Evolutionary conservation across 1,139 yeast species (phyloP), one percentile per base, ranked within the genome.

Genomic region (Pichia sp.): DNA sequence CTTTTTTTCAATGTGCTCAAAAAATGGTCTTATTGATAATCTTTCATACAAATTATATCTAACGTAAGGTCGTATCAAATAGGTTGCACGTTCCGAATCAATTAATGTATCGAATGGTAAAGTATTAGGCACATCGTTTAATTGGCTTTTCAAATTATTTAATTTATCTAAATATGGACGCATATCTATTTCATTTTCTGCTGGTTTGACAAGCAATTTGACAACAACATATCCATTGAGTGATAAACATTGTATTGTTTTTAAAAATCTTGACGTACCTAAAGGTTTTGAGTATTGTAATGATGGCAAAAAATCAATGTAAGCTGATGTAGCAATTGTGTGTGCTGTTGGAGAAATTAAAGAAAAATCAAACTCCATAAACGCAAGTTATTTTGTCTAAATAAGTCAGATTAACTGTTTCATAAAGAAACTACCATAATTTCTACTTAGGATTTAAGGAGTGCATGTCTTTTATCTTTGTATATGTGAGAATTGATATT

Each of bases 21-120:
- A 70, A 64, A 90, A 92, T 0, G 98, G 97, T 43, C 97, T 72
- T 2, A 92, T 79, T 39, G 95, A 85, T 47, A 92, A 72, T 53
- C 97, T 69, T 62, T 94, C 98, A 61, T 89, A 89, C 34, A 90
- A 68, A 59, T 86, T 89, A 39, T 85, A 81, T 57, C 83, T 78
- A 49, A 87, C 71, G 70, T 80, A 81, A 58, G 90, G 97, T 49
- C 98, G 75, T 48, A 90, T 80, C 45, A 90, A 67, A 66, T 92
- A 94, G 0, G 95, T 96, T 0, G 97, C 97, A 47, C 97, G 73
- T 50, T 86, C 95, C 0, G 97, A 88, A 61, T 90, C 97, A 29
- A 89, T 74, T 41, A 92, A 70, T 52, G 83, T 77, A 49, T 79
- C 73, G 68, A 83, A 90, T 3, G 95, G 85, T 29, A 88, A 65